Evolutionary conservation across 331 rosid genomes (phyloP).

Genomic region (Pyracantha coccinea): DNA sequence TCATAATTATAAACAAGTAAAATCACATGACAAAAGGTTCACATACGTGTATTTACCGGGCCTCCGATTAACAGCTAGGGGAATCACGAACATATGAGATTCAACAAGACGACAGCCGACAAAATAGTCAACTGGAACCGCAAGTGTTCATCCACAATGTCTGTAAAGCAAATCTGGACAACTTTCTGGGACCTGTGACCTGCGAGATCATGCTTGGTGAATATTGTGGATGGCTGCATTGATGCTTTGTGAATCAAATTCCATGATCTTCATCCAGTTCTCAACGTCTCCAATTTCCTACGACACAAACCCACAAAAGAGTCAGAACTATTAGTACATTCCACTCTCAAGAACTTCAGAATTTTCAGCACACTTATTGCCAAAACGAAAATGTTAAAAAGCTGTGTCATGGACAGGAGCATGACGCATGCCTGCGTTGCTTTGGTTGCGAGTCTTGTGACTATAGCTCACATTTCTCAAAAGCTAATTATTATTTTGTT

Average conservation of each 20-base stretch:
- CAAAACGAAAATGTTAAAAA: neutral
- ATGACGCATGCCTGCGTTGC: too few species aligned
- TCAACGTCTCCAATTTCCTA: constrained; percentile 81
- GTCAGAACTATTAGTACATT: neutral
- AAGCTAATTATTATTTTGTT: neutral
- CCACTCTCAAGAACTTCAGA: neutral
- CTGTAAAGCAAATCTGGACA: neutral
- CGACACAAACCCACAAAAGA: neutral
- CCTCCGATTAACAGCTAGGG: too few species aligned
- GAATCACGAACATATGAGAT: too few species aligned
- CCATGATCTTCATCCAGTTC: constrained; percentile 82
- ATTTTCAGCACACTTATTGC: neutral
- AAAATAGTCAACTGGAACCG: too few species aligned
- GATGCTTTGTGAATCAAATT: constrained; percentile 62
- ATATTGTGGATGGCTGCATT: constrained; percentile 55
- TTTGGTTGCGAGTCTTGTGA: neutral
- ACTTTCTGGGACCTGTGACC: constrained; percentile 14
- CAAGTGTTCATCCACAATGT: neutral
- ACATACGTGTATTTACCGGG: too few species aligned
- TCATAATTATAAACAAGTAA: too few species aligned
- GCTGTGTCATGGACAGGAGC: too few species aligned
- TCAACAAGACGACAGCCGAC: too few species aligned
- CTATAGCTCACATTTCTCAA: neutral
- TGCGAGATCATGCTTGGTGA: constrained; percentile 42
- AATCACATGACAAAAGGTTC: too few species aligned